Conservation (phyloP, 192 early-diverging fungal species). For the Phycomyces nitens region DNA sequence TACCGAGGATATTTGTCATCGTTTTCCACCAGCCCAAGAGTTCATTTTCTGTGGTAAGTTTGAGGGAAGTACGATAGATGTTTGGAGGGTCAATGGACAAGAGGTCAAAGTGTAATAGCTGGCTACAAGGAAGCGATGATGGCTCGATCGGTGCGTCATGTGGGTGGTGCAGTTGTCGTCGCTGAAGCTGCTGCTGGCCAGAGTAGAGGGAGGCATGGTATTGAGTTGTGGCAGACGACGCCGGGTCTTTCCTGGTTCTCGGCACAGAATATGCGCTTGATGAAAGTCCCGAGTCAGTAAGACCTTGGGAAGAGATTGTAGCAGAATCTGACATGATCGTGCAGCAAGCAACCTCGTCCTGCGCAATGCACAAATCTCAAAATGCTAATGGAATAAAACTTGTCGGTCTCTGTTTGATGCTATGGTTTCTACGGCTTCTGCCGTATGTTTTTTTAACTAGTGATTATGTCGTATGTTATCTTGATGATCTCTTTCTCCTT, state of each 20-base stretch:
- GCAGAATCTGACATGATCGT: no score
- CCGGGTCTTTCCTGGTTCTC: neutral
- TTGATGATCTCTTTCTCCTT: no score
- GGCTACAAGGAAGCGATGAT: neutral
- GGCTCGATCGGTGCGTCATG: neutral
- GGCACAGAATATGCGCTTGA: no score
- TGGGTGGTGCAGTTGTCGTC: slow-evolving; percentile 6
- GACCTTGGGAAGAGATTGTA: no score
- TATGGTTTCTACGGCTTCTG: no score
- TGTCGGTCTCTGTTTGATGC: no score
- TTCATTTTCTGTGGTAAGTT: slow-evolving; percentile 38
- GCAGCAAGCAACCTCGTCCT: no score
- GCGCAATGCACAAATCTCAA: no score
- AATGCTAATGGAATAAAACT: no score
- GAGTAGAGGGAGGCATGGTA: slow-evolving; percentile 34
- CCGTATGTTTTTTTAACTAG: no score
- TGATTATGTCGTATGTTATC: no score
- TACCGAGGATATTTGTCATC: slow-evolving; percentile 31
- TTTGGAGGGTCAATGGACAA: slow-evolving; percentile 35
- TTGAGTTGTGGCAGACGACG: slow-evolving; percentile 16
- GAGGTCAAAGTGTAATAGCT: slow-evolving; percentile 16
- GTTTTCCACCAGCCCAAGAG: slow-evolving; percentile 39
- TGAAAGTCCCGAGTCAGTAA: no score
- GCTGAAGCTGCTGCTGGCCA: slow-evolving; percentile 26
- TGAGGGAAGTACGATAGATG: slow-evolving; percentile 36